Evolutionary conservation across 345 rosid species (phyloP).

Genomic region (Linum tenue): DNA sequence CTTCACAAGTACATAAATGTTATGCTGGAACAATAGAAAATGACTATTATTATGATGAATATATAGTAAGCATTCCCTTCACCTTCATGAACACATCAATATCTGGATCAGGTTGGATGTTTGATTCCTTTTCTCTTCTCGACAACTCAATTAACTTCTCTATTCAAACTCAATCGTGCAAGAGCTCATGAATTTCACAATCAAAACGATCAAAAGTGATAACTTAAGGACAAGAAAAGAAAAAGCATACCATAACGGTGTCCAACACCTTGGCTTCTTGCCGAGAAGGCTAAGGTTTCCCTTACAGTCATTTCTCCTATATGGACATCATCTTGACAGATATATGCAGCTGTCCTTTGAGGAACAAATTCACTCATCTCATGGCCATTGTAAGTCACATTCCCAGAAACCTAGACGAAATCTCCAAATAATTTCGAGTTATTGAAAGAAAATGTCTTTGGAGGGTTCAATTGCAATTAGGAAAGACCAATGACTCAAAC

Average conservation of each 20-base stretch:
- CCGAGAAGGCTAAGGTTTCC: constrained; percentile 74
- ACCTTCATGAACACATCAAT: constrained; percentile 83
- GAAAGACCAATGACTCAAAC: neutral
- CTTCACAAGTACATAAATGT: constrained; percentile 20
- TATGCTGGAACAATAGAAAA: neutral
- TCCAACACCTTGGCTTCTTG: constrained; percentile 59
- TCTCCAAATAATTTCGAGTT: neutral
- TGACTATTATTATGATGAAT: neutral
- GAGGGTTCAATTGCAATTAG: neutral
- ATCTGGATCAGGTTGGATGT: constrained; percentile 74
- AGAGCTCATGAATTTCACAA: neutral
- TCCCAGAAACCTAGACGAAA: constrained; percentile 41
- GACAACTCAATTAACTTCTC: constrained; percentile 61
- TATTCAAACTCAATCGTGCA: constrained; percentile 12
- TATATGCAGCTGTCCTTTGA: constrained; percentile 57
- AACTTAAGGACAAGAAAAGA: neutral
- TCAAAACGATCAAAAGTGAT: neutral
- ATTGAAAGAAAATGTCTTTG: neutral
- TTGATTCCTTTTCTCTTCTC: constrained; percentile 72
- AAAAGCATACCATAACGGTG: constrained; percentile 43
- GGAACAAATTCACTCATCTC: constrained; percentile 46
- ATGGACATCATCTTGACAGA: constrained; percentile 61
- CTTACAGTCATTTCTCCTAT: constrained; percentile 57
- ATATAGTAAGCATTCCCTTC: neutral
- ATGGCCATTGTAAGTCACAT: constrained; percentile 54